Evolutionary conservation across 176 grass and related monocot species (phyloP).

Genomic region (Dactylis glomerata): DNA sequence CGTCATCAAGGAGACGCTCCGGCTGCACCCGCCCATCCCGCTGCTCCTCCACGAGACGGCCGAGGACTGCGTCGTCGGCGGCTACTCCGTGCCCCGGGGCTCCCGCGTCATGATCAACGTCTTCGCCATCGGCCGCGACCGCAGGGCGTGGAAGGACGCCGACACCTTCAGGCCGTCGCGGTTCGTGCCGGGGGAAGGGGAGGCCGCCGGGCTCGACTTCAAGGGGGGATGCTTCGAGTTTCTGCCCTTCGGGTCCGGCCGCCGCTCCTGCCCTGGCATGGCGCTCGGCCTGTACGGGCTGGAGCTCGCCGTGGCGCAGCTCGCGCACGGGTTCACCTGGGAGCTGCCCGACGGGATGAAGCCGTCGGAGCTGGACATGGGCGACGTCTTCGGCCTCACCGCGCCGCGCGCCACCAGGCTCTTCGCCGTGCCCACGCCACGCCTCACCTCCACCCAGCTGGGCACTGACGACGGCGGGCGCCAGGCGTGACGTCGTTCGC

Average conservation of each 20-base stretch:
- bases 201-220: slow-evolving; percentile 58
- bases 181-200: slow-evolving; percentile 37
- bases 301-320: slow-evolving; percentile 65
- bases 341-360: slow-evolving; percentile 67
- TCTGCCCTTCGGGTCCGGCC: slow-evolving; percentile 78
- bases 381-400: slow-evolving; percentile 84
- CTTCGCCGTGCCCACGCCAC: slow-evolving; percentile 55
- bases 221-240: slow-evolving; percentile 92
- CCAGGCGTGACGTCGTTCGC: not conserved
- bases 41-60: slow-evolving; percentile 87
- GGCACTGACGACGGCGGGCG: not conserved
- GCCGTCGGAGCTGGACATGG: slow-evolving; percentile 83
- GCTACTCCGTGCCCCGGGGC: slow-evolving; percentile 59
- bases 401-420: slow-evolving; percentile 70
- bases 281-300: slow-evolving; percentile 63
- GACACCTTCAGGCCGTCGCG: slow-evolving; percentile 56
- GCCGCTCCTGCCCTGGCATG: slow-evolving; percentile 74
- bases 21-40: slow-evolving; percentile 91
- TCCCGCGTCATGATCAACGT: slow-evolving; percentile 90
- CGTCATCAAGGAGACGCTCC: slow-evolving; percentile 87
- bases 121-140: slow-evolving; percentile 77
- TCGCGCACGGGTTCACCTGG: slow-evolving; percentile 79
- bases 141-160: slow-evolving; percentile 62
- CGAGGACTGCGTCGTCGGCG: slow-evolving; percentile 58
- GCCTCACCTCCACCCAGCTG: slow-evolving; percentile 49